Conservation (phyloP, 2,329 filamentous ascomycete genomes). For the Verticillium nonalfalfae region DNA sequence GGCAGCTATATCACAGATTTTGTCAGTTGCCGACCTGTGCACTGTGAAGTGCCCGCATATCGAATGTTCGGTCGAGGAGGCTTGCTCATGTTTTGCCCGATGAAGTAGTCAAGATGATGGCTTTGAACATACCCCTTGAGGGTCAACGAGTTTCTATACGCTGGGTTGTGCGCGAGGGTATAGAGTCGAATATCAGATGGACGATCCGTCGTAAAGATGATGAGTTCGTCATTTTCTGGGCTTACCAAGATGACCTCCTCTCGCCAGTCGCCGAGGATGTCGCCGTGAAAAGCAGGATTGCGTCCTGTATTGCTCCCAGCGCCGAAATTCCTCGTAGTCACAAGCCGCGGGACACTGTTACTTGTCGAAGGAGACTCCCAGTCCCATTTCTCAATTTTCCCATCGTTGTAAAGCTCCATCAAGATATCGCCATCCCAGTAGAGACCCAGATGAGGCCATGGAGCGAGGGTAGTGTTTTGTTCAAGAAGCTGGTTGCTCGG, state of each 20-base stretch:
- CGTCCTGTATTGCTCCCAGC: not conserved
- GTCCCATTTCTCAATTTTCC: constrained; percentile 16
- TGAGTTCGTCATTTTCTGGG: constrained; percentile 9
- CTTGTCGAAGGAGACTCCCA: not conserved
- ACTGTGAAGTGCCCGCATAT: not conserved
- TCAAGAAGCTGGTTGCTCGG: constrained; percentile 4
- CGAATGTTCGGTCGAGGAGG: constrained; percentile 8
- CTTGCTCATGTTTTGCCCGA: constrained; percentile 11
- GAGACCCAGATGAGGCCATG: constrained; percentile 7
- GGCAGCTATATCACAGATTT: too few species aligned
- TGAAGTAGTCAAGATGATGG: constrained; percentile 15
- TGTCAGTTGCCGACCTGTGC: too few species aligned
- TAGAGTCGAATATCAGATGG: constrained; percentile 13
- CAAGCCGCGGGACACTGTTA: not conserved
- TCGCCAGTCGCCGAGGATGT: constrained; percentile 15
- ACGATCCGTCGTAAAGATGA: constrained; percentile 15
- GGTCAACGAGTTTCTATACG: constrained; percentile 17
- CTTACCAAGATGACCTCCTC: constrained; percentile 15
- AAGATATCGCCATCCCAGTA: constrained; percentile 12
- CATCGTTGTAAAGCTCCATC: constrained; percentile 16
- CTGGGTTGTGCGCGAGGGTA: constrained; percentile 16
- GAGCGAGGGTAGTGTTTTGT: not conserved
- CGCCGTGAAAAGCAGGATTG: constrained; percentile 12
- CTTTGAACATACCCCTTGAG: constrained; percentile 17
- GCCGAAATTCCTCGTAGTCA: constrained; percentile 5